Evolutionary conservation across 306 rosid species (phyloP).

Genomic region (Sindora glabra): DNA sequence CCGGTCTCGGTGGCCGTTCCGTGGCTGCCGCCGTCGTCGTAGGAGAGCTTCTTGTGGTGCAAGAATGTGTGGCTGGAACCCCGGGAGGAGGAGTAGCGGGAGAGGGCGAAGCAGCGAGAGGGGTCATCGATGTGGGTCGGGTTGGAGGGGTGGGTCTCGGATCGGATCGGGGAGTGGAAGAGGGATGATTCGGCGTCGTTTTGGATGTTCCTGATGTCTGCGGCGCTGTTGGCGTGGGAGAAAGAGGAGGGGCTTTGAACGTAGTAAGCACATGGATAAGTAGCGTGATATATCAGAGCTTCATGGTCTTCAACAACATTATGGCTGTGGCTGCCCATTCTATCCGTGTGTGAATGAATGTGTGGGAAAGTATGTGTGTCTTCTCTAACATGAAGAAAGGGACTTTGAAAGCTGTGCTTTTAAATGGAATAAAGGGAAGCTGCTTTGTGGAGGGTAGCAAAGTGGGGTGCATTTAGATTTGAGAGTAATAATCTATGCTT

Average conservation of each 20-base stretch:
- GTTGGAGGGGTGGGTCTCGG: slow-evolving; percentile 21
- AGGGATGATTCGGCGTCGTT: slow-evolving; percentile 45
- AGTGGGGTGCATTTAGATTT: slow-evolving; percentile 5
- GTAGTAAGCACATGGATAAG: slow-evolving; percentile 61
- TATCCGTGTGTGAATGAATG: neutral
- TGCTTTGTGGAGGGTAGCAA: slow-evolving; percentile 8
- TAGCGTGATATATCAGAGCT: slow-evolving; percentile 25
- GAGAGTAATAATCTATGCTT: too few relatives aligned
- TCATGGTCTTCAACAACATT: slow-evolving; percentile 59
- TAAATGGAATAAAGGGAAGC: slow-evolving; percentile 17
- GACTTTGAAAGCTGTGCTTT: slow-evolving; percentile 24
- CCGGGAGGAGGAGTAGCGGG: slow-evolving; percentile 56
- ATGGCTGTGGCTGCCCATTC: slow-evolving; percentile 29
- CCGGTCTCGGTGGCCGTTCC: slow-evolving; percentile 33
- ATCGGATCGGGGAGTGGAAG: slow-evolving; percentile 32
- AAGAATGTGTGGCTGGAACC: slow-evolving; percentile 59
- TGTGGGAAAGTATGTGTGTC: neutral
- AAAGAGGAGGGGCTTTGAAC: slow-evolving; percentile 85
- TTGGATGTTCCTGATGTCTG: slow-evolving; percentile 33
- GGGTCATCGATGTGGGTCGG: slow-evolving; percentile 19
- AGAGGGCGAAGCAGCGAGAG: slow-evolving; percentile 39
- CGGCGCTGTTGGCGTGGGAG: slow-evolving; percentile 57
- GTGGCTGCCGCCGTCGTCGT: slow-evolving; percentile 49
- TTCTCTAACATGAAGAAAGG: slow-evolving; percentile 12
- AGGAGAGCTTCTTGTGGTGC: slow-evolving; percentile 58